Percentiles rank a stretch among this genome's conserved stretches.
These are phyloP conservation scores for Amanita subjunquillea DNA, from an alignment of 768 basidiomycete genomes.

Conservation along the genomic window DNA sequence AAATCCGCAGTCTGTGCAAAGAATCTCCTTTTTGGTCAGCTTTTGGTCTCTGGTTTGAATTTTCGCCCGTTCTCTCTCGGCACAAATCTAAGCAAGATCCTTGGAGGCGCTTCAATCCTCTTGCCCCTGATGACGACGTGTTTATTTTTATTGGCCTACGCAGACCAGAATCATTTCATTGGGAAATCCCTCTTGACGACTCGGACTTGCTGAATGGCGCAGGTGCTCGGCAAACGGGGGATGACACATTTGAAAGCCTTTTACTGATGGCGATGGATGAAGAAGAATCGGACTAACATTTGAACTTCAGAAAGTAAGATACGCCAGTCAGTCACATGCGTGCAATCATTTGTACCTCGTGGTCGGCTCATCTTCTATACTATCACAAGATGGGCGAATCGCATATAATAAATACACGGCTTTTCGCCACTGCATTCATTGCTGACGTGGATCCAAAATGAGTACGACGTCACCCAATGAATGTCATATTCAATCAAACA, in stretches of 20 bases:
- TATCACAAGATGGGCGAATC: not conserved
- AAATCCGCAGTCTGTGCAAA: constrained; percentile 59
- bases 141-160: constrained; percentile 59
- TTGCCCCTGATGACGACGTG: constrained; percentile 11
- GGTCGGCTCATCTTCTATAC: not conserved
- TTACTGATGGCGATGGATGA: constrained; percentile 28
- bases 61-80: constrained; percentile 38
- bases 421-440: not conserved
- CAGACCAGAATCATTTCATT: constrained; percentile 43
- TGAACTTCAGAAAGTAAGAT: constrained; percentile 1
- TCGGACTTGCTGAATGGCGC: constrained; percentile 44
- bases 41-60: constrained; percentile 73
- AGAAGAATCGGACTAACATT: not conserved
- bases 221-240: constrained; percentile 39
- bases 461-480: not conserved
- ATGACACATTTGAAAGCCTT: constrained; percentile 66
- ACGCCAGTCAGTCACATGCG: no score
- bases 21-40: constrained; percentile 72
- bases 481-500: no score
- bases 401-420: not conserved
- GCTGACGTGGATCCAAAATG: not conserved
- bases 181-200: constrained; percentile 44
- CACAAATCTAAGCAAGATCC: constrained; percentile 3
- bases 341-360: not conserved
- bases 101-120: not conserved